Conservation (phyloP, 208 protist species). For the Perkinsela sp. region DNA sequence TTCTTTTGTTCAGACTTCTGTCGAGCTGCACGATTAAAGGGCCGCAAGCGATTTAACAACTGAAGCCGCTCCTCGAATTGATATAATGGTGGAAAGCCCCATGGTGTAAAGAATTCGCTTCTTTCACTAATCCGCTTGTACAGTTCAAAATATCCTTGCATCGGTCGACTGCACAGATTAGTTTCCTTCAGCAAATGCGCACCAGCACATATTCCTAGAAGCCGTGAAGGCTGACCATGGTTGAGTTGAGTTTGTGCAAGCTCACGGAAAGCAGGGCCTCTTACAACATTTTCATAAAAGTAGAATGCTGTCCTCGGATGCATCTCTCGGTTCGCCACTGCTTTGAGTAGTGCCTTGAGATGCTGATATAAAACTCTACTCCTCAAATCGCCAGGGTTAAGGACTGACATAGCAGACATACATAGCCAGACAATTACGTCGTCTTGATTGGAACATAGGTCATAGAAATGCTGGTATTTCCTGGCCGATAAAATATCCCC, state of each 20-base stretch:
- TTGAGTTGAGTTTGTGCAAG: constrained; percentile 43
- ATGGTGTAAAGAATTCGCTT: constrained; percentile 59
- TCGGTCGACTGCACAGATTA: constrained; percentile 45
- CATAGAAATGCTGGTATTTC: constrained; percentile 53
- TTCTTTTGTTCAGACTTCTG: constrained; percentile 10
- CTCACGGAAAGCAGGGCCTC: constrained; percentile 47
- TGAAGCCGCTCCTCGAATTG: constrained; percentile 60
- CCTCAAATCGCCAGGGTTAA: constrained; percentile 58
- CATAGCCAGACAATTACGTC: constrained; percentile 66
- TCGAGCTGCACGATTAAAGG: constrained; percentile 39
- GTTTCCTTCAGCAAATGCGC: constrained; percentile 54
- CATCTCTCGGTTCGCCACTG: constrained; percentile 45
- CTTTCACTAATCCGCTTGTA: constrained; percentile 64
- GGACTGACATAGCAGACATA: constrained; percentile 58
- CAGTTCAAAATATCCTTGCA: constrained; percentile 60
- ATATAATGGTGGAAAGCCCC: constrained; percentile 61
- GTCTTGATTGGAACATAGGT: constrained; percentile 46
- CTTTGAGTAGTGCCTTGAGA: constrained; percentile 42
- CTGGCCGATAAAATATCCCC: constrained; percentile 56
- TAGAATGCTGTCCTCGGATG: constrained; percentile 49
- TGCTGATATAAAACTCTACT: constrained; percentile 51
- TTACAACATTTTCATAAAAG: constrained; percentile 53
- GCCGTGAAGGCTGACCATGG: constrained; percentile 31
- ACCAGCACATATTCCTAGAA: constrained; percentile 42
- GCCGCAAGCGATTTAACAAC: constrained; percentile 44